Evolutionary conservation across 2,329 filamentous ascomycete genomes (phyloP), one percentile per base, ranked within the genome.

Genomic region (Aureobasidium subglaciale): DNA sequence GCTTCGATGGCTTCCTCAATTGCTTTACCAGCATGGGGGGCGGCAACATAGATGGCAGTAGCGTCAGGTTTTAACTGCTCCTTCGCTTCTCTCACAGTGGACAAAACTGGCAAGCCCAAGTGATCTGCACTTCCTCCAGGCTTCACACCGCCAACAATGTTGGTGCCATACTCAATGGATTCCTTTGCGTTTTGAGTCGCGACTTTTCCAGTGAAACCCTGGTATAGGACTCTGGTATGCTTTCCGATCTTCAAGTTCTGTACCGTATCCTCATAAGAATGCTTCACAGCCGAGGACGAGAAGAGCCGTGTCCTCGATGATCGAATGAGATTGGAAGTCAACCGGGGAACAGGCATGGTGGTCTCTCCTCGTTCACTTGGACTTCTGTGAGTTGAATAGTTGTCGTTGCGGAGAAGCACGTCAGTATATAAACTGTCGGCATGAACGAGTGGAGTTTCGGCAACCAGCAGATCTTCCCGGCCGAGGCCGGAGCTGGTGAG

Each of bases 1-100:
- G 87, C 87, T 68, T 85, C 86, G 52, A 90, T 87, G 1, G 88
- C 87, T 67, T 91, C 87, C 67, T 88, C 84, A 63, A 92, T 90
- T 0, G 88, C 88, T 24, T 76, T 75, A 0, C 84, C 78, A 1
- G 87, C 88, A 61, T 87, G 82, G 58, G 84, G 80, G n/a, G 87
- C 87, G 1, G 87, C 84, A 2, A 91, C 88, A 62, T 89, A 91
- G 56, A 92, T 87, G 4, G 84, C 87, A 1, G 87, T 90, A 4
- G 87, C 88, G 71, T 90, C 83, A 2, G 88, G 87, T 63, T 84
- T 87, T 34, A 89, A 72, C 62, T 80, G 75, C 61, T 86, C 80
- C 72, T 87, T 83, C 6, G 88, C 88, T 65, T 78, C 80, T 63
- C 78, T 77, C 27, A 91, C 84, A 40, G 80, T 83, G 1, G 86